These are phyloP conservation scores for Grosmannia huntii DNA, from an alignment of 2,329 filamentous ascomycete species.

Conservation along the genomic window DNA sequence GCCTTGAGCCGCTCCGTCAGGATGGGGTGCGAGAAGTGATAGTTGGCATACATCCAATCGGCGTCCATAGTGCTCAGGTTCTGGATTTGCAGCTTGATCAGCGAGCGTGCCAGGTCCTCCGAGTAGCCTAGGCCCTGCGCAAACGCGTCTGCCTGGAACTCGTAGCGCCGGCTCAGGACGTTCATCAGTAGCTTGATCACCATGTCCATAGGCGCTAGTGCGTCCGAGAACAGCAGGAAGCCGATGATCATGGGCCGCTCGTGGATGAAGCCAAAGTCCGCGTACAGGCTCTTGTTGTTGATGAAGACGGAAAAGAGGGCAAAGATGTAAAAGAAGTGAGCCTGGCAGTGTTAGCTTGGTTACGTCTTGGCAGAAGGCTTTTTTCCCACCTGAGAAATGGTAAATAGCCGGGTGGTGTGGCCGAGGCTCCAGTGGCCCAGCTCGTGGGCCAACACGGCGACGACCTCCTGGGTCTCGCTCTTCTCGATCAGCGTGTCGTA, in stretches of 20 bases:
- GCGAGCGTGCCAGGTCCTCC: constrained; percentile 66
- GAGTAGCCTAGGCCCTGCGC: constrained; percentile 75
- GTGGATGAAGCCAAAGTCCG: constrained; percentile 75
- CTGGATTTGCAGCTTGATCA: constrained; percentile 97
- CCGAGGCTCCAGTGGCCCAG: constrained; percentile 94
- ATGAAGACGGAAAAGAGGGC: constrained; percentile 94
- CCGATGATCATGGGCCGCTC: constrained; percentile 89
- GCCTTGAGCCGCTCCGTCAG: constrained; percentile 86
- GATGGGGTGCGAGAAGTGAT: constrained; percentile 97
- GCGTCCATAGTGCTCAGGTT: constrained; percentile 98
- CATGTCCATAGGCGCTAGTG: constrained; percentile 89
- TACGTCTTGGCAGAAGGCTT: neutral
- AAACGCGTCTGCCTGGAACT: constrained; percentile 92
- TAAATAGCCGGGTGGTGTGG: constrained; percentile 85
- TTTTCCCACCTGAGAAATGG: constrained; percentile 59
- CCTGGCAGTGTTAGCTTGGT: constrained; percentile 31
- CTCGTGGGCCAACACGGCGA: constrained; percentile 89
- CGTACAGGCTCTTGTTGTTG: constrained; percentile 84
- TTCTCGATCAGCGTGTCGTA: constrained; percentile 97
- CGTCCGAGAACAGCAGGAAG: constrained; percentile 94
- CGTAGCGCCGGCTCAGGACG: constrained; percentile 82
- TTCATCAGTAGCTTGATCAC: constrained; percentile 94
- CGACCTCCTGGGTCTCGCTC: constrained; percentile 81
- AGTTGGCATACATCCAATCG: constrained; percentile 95
- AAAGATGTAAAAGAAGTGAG: constrained; percentile 94